phyloP scores from a whole-genome alignment of 1,139 yeast genomes.

The Suhomyces wounanorum region DNA sequence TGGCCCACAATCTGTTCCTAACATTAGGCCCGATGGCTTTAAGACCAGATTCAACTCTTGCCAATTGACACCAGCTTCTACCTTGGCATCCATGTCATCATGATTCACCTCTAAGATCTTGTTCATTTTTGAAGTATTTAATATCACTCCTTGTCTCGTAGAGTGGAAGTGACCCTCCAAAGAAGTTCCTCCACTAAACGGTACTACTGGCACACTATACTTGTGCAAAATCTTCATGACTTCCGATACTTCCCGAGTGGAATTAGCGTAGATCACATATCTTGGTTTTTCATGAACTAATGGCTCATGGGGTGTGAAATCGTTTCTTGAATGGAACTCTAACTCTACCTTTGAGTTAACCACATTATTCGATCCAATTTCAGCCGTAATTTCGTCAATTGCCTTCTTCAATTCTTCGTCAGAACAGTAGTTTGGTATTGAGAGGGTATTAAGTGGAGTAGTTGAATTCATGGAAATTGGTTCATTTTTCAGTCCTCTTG shows the following conservation, averaged over 20 bases:
- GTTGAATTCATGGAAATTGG: conserved; percentile 17
- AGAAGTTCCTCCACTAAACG: conserved; percentile 60
- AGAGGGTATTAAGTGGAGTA: conserved; percentile 32
- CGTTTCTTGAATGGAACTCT: conserved; percentile 41
- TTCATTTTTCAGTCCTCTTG: neutral
- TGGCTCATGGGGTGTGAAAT: conserved; percentile 46
- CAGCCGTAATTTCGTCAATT: conserved; percentile 40
- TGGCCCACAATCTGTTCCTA: conserved; percentile 51
- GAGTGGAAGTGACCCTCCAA: conserved; percentile 49
- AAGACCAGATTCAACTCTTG: conserved; percentile 36
- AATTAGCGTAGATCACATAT: conserved; percentile 37
- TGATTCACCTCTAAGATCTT: conserved; percentile 34
- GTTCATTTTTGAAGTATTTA: conserved; percentile 47
- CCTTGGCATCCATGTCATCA: conserved; percentile 47
- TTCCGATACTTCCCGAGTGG: conserved; percentile 41
- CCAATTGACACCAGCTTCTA: conserved; percentile 51
- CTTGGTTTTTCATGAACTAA: conserved; percentile 35
- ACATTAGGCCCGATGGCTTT: conserved; percentile 32
- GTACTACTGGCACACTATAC: conserved; percentile 54
- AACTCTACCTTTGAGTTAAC: conserved; percentile 32
- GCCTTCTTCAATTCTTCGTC: conserved; percentile 44
- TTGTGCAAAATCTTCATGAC: conserved; percentile 36
- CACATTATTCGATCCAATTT: conserved; percentile 34
- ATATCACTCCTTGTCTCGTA: conserved; percentile 38
- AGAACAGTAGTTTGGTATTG: conserved; percentile 43